phyloP scores from a whole-genome alignment of 148 eudicot genomes.

The Euryodendron excelsum region DNA sequence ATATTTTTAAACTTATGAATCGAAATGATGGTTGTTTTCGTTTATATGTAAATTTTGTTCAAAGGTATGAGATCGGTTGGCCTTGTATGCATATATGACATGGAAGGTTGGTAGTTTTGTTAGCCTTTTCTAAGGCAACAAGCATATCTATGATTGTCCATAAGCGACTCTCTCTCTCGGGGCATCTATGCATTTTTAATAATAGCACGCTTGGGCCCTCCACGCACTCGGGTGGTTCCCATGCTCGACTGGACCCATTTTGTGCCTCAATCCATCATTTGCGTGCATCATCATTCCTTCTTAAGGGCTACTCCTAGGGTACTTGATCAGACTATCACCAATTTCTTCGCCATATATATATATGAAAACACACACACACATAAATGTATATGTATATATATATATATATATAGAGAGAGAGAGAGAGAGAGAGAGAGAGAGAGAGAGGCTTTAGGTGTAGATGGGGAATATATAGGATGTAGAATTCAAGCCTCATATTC shows the following conservation, averaged over 20 bases:
- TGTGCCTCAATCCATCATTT: neutral
- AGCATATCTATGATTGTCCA: neutral
- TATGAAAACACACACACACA: neutral
- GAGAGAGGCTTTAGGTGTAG: too few relatives aligned
- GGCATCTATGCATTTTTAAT: neutral
- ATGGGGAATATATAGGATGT: too few relatives aligned
- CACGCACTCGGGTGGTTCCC: neutral
- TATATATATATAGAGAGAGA: too few relatives aligned
- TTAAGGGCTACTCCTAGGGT: neutral
- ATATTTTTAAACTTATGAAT: too few relatives aligned
- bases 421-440: too few relatives aligned
- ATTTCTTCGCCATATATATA: neutral
- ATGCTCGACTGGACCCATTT: neutral
- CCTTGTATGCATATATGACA: too few relatives aligned
- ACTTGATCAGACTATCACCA: too few relatives aligned
- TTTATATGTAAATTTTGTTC: too few relatives aligned
- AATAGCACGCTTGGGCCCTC: slow-evolving; percentile 9
- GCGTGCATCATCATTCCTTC: neutral
- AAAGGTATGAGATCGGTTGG: too few relatives aligned
- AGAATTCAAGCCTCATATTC: too few relatives aligned
- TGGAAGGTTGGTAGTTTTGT: neutral
- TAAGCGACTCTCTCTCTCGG: neutral
- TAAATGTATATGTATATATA: too few relatives aligned
- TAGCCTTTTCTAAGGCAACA: neutral
- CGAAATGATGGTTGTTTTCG: too few relatives aligned